Conservation (phyloP, 768 basidiomycete species). For the Hygrophoropsis aurantiaca region DNA sequence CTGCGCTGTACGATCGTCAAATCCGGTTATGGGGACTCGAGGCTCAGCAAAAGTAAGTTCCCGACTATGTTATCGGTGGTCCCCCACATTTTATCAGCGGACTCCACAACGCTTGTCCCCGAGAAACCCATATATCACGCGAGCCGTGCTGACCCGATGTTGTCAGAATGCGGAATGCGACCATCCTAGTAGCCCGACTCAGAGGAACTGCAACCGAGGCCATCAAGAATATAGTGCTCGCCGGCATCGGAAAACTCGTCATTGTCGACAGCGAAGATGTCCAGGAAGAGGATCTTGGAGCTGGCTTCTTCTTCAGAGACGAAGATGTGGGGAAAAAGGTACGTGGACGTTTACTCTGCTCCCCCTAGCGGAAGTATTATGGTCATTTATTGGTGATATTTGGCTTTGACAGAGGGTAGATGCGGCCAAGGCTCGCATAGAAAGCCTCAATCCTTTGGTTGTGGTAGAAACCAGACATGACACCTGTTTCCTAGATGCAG, state of each 20-base stretch:
- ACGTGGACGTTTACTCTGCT: conserved; percentile 8
- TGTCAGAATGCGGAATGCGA: conserved; percentile 88
- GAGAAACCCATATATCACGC: too few species aligned
- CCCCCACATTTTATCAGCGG: too few species aligned
- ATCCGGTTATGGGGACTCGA: conserved; percentile 98
- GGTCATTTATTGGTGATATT: conserved; percentile 38
- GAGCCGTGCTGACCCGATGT: conserved; percentile 1
- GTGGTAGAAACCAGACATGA: conserved; percentile 67
- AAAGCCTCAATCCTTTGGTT: conserved; percentile 91
- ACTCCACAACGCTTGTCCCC: too few species aligned
- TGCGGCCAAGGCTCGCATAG: conserved; percentile 81
- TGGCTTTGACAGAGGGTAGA: conserved; percentile 66
- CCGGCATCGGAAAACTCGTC: conserved; percentile 89
- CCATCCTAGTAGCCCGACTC: conserved; percentile 78
- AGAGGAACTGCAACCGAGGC: conserved; percentile 88
- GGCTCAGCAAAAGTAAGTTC: conserved; percentile 84
- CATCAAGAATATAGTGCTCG: conserved; percentile 96
- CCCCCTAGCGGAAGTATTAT: conserved; percentile 32
- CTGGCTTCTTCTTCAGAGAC: conserved; percentile 92
- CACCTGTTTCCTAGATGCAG: conserved; percentile 45
- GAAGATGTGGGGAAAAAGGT: conserved; percentile 92
- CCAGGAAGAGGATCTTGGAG: conserved; percentile 81
- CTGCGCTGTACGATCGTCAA: conserved; percentile 94
- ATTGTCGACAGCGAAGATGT: conserved; percentile 80
- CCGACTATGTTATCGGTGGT: too few species aligned